These are phyloP conservation scores for Artemisia annua DNA, from an alignment of 129 eudicot species.

Conservation along the genomic window DNA sequence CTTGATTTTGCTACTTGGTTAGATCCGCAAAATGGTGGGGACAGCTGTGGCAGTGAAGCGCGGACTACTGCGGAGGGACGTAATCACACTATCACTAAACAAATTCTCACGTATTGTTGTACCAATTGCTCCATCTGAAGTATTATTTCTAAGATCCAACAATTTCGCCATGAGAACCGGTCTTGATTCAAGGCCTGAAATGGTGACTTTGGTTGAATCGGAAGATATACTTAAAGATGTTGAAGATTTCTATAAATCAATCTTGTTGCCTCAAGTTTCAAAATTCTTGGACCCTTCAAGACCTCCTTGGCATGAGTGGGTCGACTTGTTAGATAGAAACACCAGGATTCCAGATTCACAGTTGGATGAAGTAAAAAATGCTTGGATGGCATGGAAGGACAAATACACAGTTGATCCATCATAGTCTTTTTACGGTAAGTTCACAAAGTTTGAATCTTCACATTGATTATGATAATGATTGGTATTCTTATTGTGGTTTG, in stretches of 20 bases:
- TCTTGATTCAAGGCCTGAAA: conserved; percentile 69
- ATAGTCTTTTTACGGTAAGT: conserved; percentile 13
- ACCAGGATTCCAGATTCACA: conserved; percentile 72
- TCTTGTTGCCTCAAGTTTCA: conserved; percentile 74
- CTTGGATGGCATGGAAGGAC: conserved; percentile 73
- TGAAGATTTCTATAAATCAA: conserved; percentile 57
- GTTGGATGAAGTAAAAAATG: conserved; percentile 66
- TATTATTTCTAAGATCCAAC: conserved; percentile 68
- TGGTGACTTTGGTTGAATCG: conserved; percentile 66
- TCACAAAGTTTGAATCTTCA: neutral
- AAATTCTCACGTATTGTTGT: conserved; percentile 75
- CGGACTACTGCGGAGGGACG: conserved; percentile 68
- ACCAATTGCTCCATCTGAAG: conserved; percentile 95
- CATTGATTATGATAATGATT: neutral
- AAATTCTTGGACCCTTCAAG: conserved; percentile 62
- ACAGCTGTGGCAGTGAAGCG: conserved; percentile 93
- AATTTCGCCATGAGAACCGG: conserved; percentile 61
- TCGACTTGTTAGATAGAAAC: conserved; percentile 64
- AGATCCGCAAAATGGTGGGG: conserved; percentile 98
- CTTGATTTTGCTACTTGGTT: conserved; percentile 15
- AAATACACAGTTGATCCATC: conserved; percentile 28
- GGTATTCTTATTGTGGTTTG: neutral
- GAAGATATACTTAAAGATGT: conserved; percentile 64
- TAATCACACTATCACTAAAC: conserved; percentile 58
- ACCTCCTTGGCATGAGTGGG: conserved; percentile 88